A percentile compares a stretch with the other conserved stretches of the same genome.
Conservation (phyloP, 2,329 filamentous ascomycete genomes). For the Talaromyces sp. region DNA sequence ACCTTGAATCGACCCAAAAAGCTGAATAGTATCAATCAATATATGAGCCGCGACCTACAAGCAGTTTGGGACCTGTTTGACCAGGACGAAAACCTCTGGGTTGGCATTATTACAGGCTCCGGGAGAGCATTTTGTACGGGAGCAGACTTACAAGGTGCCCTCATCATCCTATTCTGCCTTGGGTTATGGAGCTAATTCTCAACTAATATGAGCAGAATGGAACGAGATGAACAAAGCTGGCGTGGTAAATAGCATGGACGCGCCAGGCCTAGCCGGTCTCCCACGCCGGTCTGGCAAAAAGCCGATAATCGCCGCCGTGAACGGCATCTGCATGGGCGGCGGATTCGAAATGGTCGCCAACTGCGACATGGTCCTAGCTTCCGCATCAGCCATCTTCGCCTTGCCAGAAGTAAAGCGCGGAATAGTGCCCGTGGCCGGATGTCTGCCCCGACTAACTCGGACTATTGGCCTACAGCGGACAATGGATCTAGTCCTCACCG, state of each 20-base stretch:
- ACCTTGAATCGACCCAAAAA: slow-evolving; percentile 41
- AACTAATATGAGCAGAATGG: not conserved
- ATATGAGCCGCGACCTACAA: slow-evolving; percentile 44
- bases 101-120: slow-evolving; percentile 61
- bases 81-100: slow-evolving; percentile 57
- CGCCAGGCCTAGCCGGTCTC: slow-evolving; percentile 37
- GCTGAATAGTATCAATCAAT: slow-evolving; percentile 43
- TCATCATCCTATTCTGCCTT: not conserved
- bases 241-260: slow-evolving; percentile 31
- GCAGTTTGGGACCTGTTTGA: slow-evolving; percentile 60
- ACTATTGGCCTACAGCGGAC: slow-evolving; percentile 67
- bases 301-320: slow-evolving; percentile 72
- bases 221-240: slow-evolving; percentile 60
- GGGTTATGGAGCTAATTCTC: too few species aligned
- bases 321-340: slow-evolving; percentile 70
- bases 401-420: slow-evolving; percentile 70
- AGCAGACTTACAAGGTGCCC: slow-evolving; percentile 52
- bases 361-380: slow-evolving; percentile 61
- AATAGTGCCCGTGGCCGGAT: slow-evolving; percentile 68
- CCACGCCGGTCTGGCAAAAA: slow-evolving; percentile 67
- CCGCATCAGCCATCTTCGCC: slow-evolving; percentile 57
- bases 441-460: slow-evolving; percentile 62
- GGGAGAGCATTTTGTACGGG: slow-evolving; percentile 67
- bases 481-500: slow-evolving; percentile 67
- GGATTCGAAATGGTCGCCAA: slow-evolving; percentile 75